A percentile compares a stretch with the other conserved stretches of the same genome.
phyloP scores from a whole-genome alignment of 2,329 filamentous ascomycete species.

The Epichloe elymi region DNA sequence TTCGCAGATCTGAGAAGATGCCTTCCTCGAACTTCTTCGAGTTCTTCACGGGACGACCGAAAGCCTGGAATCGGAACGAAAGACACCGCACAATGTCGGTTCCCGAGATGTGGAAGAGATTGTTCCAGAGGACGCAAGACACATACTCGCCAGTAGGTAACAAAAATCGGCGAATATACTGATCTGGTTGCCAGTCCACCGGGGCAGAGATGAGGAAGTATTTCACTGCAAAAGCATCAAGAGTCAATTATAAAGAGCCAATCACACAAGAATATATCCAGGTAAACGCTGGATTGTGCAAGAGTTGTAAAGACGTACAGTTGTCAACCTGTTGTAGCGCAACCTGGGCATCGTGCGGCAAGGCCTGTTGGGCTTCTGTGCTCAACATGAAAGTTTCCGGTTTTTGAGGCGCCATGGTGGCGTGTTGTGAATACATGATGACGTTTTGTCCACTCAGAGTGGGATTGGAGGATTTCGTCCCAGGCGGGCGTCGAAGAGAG shows the following conservation, averaged over 20 bases:
- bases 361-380: slow-evolving; percentile 88
- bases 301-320: slow-evolving; percentile 42
- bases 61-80: slow-evolving; percentile 96
- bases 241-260: background rate
- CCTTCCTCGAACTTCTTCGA: slow-evolving; percentile 99
- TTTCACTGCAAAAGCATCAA: slow-evolving; percentile 53
- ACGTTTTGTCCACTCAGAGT: slow-evolving; percentile 11
- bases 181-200: slow-evolving; percentile 92
- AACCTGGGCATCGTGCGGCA: slow-evolving; percentile 93
- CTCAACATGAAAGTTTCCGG: slow-evolving; percentile 98
- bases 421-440: slow-evolving; percentile 70
- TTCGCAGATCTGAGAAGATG: slow-evolving; percentile 96
- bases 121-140: slow-evolving; percentile 97
- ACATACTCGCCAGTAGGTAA: slow-evolving; percentile 97
- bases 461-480: background rate
- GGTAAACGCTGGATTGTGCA: background rate
- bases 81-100: slow-evolving; percentile 98
- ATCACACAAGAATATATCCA: background rate
- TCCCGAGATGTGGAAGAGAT: slow-evolving; percentile 97
- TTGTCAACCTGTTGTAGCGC: slow-evolving; percentile 98
- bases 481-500: background rate
- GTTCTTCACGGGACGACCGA: slow-evolving; percentile 96
- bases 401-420: slow-evolving; percentile 85
- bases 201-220: slow-evolving; percentile 98
- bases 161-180: slow-evolving; percentile 91